phyloP scores from a whole-genome alignment of 2,329 filamentous ascomycete species.

The Pleomassaria siparia region DNA sequence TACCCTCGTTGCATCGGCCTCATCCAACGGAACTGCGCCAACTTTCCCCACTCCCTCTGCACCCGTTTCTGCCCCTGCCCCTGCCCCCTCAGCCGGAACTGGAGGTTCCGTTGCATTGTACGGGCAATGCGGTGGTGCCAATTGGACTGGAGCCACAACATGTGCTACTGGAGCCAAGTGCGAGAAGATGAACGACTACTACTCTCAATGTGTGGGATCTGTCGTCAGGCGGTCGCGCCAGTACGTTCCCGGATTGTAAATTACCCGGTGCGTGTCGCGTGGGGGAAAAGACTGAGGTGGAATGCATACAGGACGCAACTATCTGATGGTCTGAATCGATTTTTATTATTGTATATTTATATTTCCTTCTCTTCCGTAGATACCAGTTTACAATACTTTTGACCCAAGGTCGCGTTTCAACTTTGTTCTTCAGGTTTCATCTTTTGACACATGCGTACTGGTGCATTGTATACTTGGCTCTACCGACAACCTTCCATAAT shows the following conservation, averaged over 20 bases:
- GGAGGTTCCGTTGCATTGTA: constrained; percentile 24
- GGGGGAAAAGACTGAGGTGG: not conserved
- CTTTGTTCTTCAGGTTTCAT: not conserved
- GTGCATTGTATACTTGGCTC: too few relatives aligned
- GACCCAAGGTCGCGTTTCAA: not conserved
- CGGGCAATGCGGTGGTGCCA: constrained; percentile 48
- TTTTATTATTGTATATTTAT: not conserved
- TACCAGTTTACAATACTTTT: not conserved
- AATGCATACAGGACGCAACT: too few relatives aligned
- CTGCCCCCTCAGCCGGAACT: not conserved
- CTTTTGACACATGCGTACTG: too few relatives aligned
- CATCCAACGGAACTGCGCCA: not conserved
- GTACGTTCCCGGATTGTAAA: not conserved
- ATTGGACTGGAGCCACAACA: constrained; percentile 42
- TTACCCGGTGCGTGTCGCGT: not conserved
- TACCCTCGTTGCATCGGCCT: not conserved
- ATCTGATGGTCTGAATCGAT: too few relatives aligned
- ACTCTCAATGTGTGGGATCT: constrained; percentile 43
- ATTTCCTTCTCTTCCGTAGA: not conserved
- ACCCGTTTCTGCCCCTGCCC: not conserved
- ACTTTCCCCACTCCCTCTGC: not conserved
- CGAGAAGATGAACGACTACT: constrained; percentile 45
- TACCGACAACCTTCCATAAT: too few relatives aligned
- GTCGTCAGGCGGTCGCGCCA: not conserved
- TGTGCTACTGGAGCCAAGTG: constrained; percentile 46